Evolutionary conservation across 2,329 filamentous ascomycete species (phyloP), one percentile per base, ranked within the genome.

Genomic region (Trichoderma koningii): DNA sequence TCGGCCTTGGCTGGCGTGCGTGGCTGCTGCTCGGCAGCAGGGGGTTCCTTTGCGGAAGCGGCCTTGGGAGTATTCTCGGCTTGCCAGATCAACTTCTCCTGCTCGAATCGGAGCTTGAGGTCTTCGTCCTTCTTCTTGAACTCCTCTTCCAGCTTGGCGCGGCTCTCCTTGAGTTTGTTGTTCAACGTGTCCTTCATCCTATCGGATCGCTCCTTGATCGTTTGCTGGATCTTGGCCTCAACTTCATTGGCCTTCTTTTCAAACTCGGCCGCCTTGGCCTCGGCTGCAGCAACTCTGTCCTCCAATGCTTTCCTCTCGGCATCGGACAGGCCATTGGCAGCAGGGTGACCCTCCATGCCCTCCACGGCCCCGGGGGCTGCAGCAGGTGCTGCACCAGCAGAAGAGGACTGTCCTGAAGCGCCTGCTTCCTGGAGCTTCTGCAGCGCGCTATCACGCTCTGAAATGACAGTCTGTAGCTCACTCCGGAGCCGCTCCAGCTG

Each of bases 141-240:
- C 66, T 84, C 80, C 38, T 82, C 81, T 57, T 83, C 81, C 68
- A 81, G 77, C 66, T 82, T 79, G 57, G 81, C 76, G 69, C 83
- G 84, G 51, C 87, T 84, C 70, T 92, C 91, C 64, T 82, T 85
- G 17, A 96, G 81, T 73, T 90, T 92, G 73, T 86, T 87, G 71
- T 88, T 89, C 56, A 92, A 78, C 1, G 84, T 78, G 23, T 85
- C 82, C 71, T 88, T 89, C 88, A 92, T 90, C 73, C 85, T 85
- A 50, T 91, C 86, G 1, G 87, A 87, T 51, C 88, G 83, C 60
- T 83, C 80, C 71, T 90, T 90, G 66, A 91, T 81, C 12, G 83
- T 87, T 42, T 77, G 79, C 64, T 85, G 81, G 52, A 87, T 83
- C 63, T 81, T 83, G 34, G 86, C 83, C 72, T 93, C 90, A 17